A percentile compares a stretch with the other conserved stretches of the same genome.
phyloP scores from a whole-genome alignment of 2,329 filamentous ascomycete species.

The Cladorrhinum sp. region DNA sequence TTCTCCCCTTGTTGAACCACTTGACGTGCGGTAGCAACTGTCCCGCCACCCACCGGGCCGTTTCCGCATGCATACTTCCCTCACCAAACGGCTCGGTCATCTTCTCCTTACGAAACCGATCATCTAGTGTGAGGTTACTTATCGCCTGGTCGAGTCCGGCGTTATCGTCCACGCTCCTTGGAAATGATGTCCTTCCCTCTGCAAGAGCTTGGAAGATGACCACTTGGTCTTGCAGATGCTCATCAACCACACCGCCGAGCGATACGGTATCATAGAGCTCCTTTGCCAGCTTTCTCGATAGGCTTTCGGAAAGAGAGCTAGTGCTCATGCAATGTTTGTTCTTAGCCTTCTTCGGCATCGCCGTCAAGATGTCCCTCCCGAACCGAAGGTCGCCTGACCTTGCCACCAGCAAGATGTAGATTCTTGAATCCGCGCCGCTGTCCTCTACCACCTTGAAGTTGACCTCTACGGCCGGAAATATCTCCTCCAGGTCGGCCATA shows the following conservation, averaged over 20 bases:
- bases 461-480: conserved; percentile 45
- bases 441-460: conserved; percentile 49
- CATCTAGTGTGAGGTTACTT: conserved; percentile 31
- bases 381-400: conserved; percentile 38
- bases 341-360: conserved; percentile 40
- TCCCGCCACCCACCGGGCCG: conserved; percentile 58
- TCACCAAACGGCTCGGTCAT: conserved; percentile 52
- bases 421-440: conserved; percentile 48
- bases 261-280: conserved; percentile 46
- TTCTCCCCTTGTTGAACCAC: conserved; percentile 51
- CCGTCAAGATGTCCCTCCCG: conserved; percentile 33
- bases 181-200: conserved; percentile 49
- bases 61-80: conserved; percentile 55
- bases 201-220: conserved; percentile 59
- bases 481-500: conserved; percentile 36
- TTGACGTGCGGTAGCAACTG: conserved; percentile 47
- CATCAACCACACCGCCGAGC: conserved; percentile 49
- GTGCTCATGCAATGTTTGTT: conserved; percentile 23
- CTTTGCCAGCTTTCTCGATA: conserved; percentile 45
- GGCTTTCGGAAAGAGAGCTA: conserved; percentile 33
- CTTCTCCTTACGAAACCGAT: conserved; percentile 41
- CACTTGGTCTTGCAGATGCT: conserved; percentile 60
- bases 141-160: conserved; percentile 30
- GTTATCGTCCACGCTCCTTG: conserved; percentile 27
- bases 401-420: conserved; percentile 58